Base-by-base conservation (phyloP, 768 basidiomycete species). In the Plicaturopsis crispa region DNA sequence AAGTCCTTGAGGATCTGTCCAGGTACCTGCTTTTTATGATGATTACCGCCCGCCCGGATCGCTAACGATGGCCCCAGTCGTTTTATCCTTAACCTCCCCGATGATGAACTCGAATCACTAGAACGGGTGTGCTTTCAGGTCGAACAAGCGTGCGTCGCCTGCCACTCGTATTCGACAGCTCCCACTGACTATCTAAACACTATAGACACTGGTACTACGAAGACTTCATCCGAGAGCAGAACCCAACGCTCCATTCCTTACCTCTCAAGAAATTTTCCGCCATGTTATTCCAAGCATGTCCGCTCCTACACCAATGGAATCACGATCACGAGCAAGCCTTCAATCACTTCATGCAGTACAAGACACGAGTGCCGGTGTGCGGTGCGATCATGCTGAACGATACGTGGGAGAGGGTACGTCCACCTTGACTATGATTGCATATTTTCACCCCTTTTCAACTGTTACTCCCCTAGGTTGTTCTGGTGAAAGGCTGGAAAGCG, bases 201-300 rank as follows among this genome's bases (percentile, higher is more conserved):
- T 31, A 6, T 54, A 96, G 93, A n/a, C 94, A 97, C 57, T 99
- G 94, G 94, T 99, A 89, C 60, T 99, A 99, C 52, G 96, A 98
- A 68, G 96, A 99, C 59, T 98, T 96, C 51, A 80, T 98, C 46
- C 86, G 96, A 31, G 91, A 93, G 56, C 77, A 86, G 60, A 86
- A 91, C 41, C 80, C 83, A 6, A 76, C 78, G 42, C 80, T 97
- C 31, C 94, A 91, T 1, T 85, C 91, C 1, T 69, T 91, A 43
- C 78, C 83, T 13, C 78, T 98, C 50, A 91, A 93, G 67, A 83
- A 79, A 52, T 99, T 99, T 63, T 94, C 91, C 21, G 83, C 84
- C 36, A 84, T 87, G 69, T 66, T 98, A 51, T 92, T 97, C 62
- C 75, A 77, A 46, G 78, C 78, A 37, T 92, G 87, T 54, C 88